phyloP scores from a whole-genome alignment of 2,329 filamentous ascomycete genomes.

The Cytospora piceae region DNA sequence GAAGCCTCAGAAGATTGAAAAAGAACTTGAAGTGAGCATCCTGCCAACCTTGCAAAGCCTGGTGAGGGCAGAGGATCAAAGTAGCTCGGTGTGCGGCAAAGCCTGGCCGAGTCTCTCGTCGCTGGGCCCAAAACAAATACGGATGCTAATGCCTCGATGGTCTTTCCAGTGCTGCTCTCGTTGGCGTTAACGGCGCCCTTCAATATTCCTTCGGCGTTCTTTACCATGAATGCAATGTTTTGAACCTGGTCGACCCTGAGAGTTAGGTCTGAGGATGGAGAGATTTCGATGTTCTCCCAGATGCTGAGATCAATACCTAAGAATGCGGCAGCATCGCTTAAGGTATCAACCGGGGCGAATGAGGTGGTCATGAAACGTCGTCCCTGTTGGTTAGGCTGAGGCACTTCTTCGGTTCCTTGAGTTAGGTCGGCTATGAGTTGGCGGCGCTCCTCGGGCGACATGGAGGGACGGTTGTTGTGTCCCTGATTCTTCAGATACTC shows the following conservation, averaged over 20 bases:
- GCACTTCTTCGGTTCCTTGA: neutral
- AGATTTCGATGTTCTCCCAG: too few species aligned
- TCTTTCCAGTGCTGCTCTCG: slow-evolving; percentile 13
- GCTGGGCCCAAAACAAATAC: slow-evolving; percentile 15
- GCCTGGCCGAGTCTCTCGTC: neutral
- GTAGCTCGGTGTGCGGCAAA: neutral
- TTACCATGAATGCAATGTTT: slow-evolving; percentile 17
- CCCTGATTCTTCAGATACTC: neutral
- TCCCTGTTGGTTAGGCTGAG: neutral
- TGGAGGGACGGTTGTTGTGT: neutral
- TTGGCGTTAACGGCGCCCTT: slow-evolving; percentile 16
- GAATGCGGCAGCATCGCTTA: slow-evolving; percentile 7
- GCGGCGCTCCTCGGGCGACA: slow-evolving; percentile 2
- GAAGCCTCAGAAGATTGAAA: neutral
- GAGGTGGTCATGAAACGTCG: neutral
- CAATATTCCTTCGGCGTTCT: slow-evolving; percentile 1
- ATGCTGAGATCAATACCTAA: neutral
- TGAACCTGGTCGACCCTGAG: slow-evolving; percentile 22
- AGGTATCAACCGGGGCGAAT: neutral
- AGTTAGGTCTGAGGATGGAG: neutral
- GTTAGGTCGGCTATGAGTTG: neutral
- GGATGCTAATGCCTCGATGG: slow-evolving; percentile 11
- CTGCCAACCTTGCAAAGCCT: slow-evolving; percentile 13
- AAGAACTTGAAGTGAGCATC: slow-evolving; percentile 5
- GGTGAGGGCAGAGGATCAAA: slow-evolving; percentile 9